These are phyloP conservation scores for Boletus sp. DNA, from an alignment of 768 basidiomycete species.

Conservation along the genomic window DNA sequence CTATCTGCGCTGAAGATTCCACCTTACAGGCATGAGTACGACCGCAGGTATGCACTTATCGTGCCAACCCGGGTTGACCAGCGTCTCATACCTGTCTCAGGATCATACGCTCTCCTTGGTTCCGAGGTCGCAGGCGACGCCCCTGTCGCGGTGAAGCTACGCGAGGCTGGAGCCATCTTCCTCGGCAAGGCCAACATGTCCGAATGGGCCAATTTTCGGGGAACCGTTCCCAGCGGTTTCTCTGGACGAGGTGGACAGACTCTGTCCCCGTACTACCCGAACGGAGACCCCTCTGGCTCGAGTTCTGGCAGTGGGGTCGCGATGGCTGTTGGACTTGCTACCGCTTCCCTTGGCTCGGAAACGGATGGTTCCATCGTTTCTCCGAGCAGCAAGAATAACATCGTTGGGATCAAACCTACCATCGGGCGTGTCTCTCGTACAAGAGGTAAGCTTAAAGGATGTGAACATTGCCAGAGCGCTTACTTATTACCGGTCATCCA, in stretches of 20 bases:
- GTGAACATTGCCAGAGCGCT: not conserved
- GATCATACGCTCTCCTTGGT: slow-evolving; percentile 35
- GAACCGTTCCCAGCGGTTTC: slow-evolving; percentile 39
- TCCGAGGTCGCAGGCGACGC: slow-evolving; percentile 36
- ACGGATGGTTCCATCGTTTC: slow-evolving; percentile 48
- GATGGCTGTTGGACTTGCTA: slow-evolving; percentile 41
- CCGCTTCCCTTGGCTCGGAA: slow-evolving; percentile 44
- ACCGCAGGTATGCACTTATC: slow-evolving; percentile 30
- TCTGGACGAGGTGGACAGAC: slow-evolving; percentile 47
- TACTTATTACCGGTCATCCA: slow-evolving; percentile 13
- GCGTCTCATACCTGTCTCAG: slow-evolving; percentile 10
- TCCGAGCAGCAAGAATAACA: slow-evolving; percentile 40
- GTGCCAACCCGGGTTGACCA: not conserved
- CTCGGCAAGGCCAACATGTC: slow-evolving; percentile 44
- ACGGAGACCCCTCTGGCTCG: slow-evolving; percentile 40
- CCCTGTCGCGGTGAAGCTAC: slow-evolving; percentile 26
- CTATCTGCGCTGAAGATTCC: slow-evolving; percentile 3
- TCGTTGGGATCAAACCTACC: slow-evolving; percentile 42
- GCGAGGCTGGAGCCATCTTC: slow-evolving; percentile 35
- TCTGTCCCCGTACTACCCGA: slow-evolving; percentile 40
- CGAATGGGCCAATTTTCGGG: slow-evolving; percentile 44
- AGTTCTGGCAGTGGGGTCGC: slow-evolving; percentile 43
- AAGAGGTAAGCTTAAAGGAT: slow-evolving; percentile 25
- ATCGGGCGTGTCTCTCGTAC: slow-evolving; percentile 39
- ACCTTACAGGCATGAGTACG: slow-evolving; percentile 34